phyloP scores from a whole-genome alignment of 805 yeast genomes.

The Lipomyces japonicus region DNA sequence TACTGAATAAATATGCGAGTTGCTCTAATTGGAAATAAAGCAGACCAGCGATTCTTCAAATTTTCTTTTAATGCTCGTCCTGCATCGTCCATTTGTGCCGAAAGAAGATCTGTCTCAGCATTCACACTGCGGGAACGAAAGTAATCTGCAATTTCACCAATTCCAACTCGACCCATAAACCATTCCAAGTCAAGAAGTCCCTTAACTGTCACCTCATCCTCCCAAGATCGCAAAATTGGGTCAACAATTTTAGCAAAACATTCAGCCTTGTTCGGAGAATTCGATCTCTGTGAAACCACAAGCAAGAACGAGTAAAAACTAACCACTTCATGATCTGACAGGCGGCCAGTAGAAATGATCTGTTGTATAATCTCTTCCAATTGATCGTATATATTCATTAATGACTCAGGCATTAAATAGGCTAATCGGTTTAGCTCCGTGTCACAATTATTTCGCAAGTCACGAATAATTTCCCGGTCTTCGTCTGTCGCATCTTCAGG shows the following conservation, averaged over 20 bases:
- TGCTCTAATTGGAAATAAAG: constrained; percentile 91
- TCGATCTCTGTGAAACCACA: constrained; percentile 83
- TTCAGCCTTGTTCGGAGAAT: constrained; percentile 60
- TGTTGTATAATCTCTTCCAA: constrained; percentile 75
- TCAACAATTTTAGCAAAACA: constrained; percentile 85
- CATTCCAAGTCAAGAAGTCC: constrained; percentile 87
- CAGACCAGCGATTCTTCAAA: constrained; percentile 86
- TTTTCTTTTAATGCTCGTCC: constrained; percentile 74
- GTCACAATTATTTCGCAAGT: constrained; percentile 86
- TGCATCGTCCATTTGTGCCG: constrained; percentile 83
- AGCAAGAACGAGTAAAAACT: constrained; percentile 88
- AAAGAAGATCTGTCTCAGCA: constrained; percentile 67
- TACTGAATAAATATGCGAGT: constrained; percentile 93
- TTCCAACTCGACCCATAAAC: constrained; percentile 97
- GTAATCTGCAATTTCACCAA: constrained; percentile 87
- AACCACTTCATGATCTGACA: constrained; percentile 87
- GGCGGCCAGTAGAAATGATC: constrained; percentile 62
- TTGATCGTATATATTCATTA: constrained; percentile 75
- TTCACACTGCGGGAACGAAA: constrained; percentile 78
- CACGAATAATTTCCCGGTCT: constrained; percentile 74
- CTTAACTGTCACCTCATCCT: constrained; percentile 82
- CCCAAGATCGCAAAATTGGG: constrained; percentile 90
- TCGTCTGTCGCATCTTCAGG: constrained; percentile 57
- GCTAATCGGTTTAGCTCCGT: constrained; percentile 93
- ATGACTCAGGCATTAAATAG: constrained; percentile 86